phyloP scores from a whole-genome alignment of 225 moss, liverwort and hornwort species.

The Polytrichum commune region DNA sequence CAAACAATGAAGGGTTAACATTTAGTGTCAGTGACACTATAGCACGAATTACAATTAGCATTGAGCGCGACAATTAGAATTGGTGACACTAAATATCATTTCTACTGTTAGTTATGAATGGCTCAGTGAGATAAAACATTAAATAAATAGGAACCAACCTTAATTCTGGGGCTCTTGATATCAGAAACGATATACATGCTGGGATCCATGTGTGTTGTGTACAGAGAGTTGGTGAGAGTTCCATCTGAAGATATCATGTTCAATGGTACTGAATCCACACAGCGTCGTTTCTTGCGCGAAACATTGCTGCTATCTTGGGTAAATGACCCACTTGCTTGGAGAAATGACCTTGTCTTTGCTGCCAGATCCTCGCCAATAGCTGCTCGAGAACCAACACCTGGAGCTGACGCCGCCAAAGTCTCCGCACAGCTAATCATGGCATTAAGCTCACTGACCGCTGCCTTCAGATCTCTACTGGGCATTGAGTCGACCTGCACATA shows the following conservation, averaged over 20 bases:
- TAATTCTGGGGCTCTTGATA: conserved; percentile 64
- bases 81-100: too few relatives aligned
- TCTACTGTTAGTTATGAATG: too few relatives aligned
- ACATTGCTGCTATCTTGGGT: conserved; percentile 51
- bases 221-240: conserved; percentile 60
- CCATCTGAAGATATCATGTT: conserved; percentile 68
- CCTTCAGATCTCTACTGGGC: conserved; percentile 34
- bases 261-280: conserved; percentile 73
- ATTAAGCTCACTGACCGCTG: conserved; percentile 75
- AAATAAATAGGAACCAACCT: conserved; percentile 28
- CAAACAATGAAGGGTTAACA: too few relatives aligned
- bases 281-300: conserved; percentile 50
- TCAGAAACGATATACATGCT: conserved; percentile 44
- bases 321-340: conserved; percentile 50
- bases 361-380: conserved; percentile 95
- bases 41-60: too few relatives aligned
- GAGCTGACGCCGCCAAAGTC: conserved; percentile 83
- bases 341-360: conserved; percentile 64
- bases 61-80: too few relatives aligned
- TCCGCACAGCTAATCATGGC: conserved; percentile 80
- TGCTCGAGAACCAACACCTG: conserved; percentile 88
- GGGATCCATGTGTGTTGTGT: conserved; percentile 37
- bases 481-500: conserved; percentile 70
- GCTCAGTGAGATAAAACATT: too few relatives aligned
- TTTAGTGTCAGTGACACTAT: too few relatives aligned